Conservation (phyloP, 441 rosid species). For the Omphalea diandra region DNA sequence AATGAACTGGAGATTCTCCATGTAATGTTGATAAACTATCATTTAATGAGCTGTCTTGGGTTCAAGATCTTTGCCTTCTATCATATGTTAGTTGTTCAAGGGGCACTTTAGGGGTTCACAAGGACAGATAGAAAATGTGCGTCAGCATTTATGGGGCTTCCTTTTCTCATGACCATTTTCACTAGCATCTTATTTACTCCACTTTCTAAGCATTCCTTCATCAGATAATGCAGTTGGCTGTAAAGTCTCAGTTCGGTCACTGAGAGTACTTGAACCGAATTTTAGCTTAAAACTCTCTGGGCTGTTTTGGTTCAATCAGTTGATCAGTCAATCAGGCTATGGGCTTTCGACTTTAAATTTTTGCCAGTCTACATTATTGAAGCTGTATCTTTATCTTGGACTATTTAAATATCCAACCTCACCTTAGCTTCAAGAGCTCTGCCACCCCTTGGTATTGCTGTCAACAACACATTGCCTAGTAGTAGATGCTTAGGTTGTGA, state of each 20-base stretch:
- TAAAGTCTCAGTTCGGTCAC: not conserved
- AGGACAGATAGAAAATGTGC: not conserved
- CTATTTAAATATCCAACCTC: not conserved
- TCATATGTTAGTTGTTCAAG: not conserved
- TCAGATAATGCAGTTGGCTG: too few relatives aligned
- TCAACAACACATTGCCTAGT: not conserved
- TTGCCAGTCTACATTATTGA: too few relatives aligned
- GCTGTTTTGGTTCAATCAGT: not conserved
- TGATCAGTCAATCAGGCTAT: not conserved
- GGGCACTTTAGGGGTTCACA: not conserved
- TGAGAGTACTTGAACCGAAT: not conserved
- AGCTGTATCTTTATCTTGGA: not conserved
- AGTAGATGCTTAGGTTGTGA: not conserved
- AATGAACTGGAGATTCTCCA: not conserved
- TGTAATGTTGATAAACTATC: not conserved
- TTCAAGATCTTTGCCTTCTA: not conserved
- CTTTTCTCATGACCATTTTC: not conserved
- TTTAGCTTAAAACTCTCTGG: not conserved
- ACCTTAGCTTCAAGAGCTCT: too few relatives aligned
- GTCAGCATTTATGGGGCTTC: not conserved
- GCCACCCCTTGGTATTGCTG: not conserved
- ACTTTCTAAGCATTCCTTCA: not conserved
- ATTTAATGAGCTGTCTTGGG: not conserved
- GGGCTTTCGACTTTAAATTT: too few relatives aligned
- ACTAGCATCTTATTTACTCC: not conserved